Evolutionary conservation across 2,329 filamentous ascomycete species (phyloP).

Genomic region (Penicillium sp.): DNA sequence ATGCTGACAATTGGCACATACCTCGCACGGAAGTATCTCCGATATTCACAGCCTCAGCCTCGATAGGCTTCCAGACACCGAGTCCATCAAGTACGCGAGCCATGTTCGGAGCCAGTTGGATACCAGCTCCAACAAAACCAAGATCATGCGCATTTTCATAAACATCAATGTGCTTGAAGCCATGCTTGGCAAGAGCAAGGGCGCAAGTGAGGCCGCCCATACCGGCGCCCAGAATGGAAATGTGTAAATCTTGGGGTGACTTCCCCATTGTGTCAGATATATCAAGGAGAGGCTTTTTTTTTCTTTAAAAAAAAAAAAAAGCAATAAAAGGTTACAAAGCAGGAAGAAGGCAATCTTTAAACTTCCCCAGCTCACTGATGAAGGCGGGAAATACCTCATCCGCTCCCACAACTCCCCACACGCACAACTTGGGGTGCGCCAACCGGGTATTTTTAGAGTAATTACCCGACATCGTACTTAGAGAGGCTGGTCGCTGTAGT

Average conservation of each 20-base stretch:
- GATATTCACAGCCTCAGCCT: slow-evolving; percentile 64
- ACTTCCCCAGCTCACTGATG: neutral
- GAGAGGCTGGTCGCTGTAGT: too few species aligned
- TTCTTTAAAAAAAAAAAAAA: too few species aligned
- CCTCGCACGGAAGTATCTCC: slow-evolving; percentile 67
- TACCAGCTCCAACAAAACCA: slow-evolving; percentile 78
- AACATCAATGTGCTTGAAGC: slow-evolving; percentile 67
- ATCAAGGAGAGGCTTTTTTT: neutral
- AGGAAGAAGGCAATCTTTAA: slow-evolving; percentile 7
- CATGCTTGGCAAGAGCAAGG: slow-evolving; percentile 68
- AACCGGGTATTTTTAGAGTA: slow-evolving; percentile 4
- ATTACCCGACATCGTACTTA: slow-evolving; percentile 12
- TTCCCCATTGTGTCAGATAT: slow-evolving; percentile 23
- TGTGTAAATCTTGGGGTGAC: slow-evolving; percentile 33
- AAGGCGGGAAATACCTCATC: slow-evolving; percentile 23
- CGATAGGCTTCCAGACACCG: slow-evolving; percentile 67
- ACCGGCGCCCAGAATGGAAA: slow-evolving; percentile 51
- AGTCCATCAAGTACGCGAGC: slow-evolving; percentile 67
- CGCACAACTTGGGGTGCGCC: neutral
- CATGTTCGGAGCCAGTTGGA: slow-evolving; percentile 80
- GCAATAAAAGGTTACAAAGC: neutral
- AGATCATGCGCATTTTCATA: slow-evolving; percentile 68
- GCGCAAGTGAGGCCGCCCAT: slow-evolving; percentile 74
- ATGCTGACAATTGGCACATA: slow-evolving; percentile 32
- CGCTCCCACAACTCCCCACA: slow-evolving; percentile 26